Evolutionary conservation across 805 yeast species (phyloP), one percentile per base, ranked within the genome.

Genomic region (Starmerella vitae): DNA sequence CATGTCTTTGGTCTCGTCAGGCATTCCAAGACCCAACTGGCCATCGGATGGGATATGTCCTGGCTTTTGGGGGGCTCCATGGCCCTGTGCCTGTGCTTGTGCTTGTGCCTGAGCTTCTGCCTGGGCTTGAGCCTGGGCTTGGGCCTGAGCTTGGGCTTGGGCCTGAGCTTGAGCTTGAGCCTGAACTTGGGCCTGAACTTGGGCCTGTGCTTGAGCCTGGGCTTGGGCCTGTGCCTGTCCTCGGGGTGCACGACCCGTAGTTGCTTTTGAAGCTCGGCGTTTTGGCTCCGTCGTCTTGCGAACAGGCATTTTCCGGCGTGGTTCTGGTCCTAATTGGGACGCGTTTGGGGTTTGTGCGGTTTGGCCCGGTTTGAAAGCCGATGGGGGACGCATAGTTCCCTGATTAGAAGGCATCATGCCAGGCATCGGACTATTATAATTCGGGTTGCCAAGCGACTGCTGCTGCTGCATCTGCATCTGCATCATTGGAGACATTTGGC

Each of bases 1-100:
- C 31, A 46, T 24, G 14, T 47, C 50, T 20, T 38, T 36, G 18
- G 4, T 8, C 32, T 22, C 37, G 20, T 34, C 24, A 24, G 25
- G 14, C 25, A 21, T 18, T 18, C 13, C n/a, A 8, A 12, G 35
- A 21, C 20, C 35, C 28, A 20, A 8, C n/a, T 19, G 17, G 14
- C 15, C 19, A 12, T 20, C 19, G 14, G 8, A 20, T 13, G n/a
- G 21, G 21, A 33, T n/a, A 14, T 14, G 35, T 15, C 17, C 17
- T 14, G 27, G 13, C 15, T 5, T 15, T 19, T 25, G n/a, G n/a
- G n/a, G n/a, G n/a, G n/a, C n/a, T n/a, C n/a, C n/a, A n/a, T n/a
- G n/a, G 20, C 31, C 36, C 19, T 39, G 40, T 1, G 42, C 38
- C 5, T 28, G 32, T 18, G 39, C 36, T 13, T 22, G 26, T 22